Conservation (phyloP, 2,329 filamentous ascomycete species). For the Aspergillus novofumigatus region DNA sequence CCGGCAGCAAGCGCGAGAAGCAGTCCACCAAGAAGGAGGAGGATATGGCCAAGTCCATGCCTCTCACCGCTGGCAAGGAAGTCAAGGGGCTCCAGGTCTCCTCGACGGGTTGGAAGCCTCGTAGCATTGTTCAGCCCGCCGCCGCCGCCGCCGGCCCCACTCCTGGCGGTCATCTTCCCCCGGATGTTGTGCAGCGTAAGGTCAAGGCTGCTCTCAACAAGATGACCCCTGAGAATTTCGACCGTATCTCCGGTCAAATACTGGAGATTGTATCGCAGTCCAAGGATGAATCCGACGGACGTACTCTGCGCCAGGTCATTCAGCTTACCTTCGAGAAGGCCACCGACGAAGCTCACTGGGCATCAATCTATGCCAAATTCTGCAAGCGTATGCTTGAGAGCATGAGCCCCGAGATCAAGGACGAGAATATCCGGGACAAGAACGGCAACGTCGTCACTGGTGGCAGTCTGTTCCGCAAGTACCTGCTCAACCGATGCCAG, state of each 20-base stretch:
- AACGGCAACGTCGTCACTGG: slow-evolving; percentile 82
- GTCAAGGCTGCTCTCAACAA: slow-evolving; percentile 98
- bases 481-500: slow-evolving; percentile 95
- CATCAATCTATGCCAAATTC: slow-evolving; percentile 98
- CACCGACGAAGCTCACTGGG: slow-evolving; percentile 97
- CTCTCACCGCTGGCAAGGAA: slow-evolving; percentile 77
- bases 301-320: slow-evolving; percentile 94
- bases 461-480: slow-evolving; percentile 95
- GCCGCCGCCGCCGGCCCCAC: slow-evolving; percentile 44
- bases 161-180: slow-evolving; percentile 65
- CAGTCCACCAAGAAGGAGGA: slow-evolving; percentile 55
- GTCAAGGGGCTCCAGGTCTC: slow-evolving; percentile 74
- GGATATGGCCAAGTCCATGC: slow-evolving; percentile 80
- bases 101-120: slow-evolving; percentile 83
- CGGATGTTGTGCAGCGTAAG: slow-evolving; percentile 94
- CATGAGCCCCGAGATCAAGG: slow-evolving; percentile 91
- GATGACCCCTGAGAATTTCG: slow-evolving; percentile 99
- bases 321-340: slow-evolving; percentile 99
- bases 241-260: slow-evolving; percentile 90
- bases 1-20: slow-evolving; percentile 51
- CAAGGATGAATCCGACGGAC: slow-evolving; percentile 89
- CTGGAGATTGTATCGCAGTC: slow-evolving; percentile 89
- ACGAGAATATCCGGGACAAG: slow-evolving; percentile 92
- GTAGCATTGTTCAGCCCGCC: slow-evolving; percentile 55
- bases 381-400: slow-evolving; percentile 94